These are phyloP conservation scores for Suhomyces bokatorum DNA, from an alignment of 1,139 yeast genomes.

Conservation along the genomic window DNA sequence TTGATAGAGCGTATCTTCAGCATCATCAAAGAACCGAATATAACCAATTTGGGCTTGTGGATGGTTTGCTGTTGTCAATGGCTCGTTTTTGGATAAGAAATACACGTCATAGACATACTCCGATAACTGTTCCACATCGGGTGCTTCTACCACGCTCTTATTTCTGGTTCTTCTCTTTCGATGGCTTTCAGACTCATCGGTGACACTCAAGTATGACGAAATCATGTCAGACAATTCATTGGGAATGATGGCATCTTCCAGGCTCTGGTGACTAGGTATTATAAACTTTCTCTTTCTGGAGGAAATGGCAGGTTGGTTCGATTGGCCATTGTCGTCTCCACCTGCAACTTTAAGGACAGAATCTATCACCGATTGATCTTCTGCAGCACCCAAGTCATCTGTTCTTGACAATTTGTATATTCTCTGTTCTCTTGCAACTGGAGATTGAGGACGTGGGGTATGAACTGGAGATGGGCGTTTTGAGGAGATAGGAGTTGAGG, in stretches of 20 bases:
- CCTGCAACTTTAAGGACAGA: constrained; percentile 19
- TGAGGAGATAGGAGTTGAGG: constrained; percentile 35
- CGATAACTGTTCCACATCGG: constrained; percentile 32
- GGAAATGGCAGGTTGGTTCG: neutral
- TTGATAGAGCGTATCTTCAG: constrained; percentile 44
- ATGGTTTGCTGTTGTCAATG: constrained; percentile 48
- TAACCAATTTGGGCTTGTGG: constrained; percentile 62
- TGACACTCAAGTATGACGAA: constrained; percentile 47
- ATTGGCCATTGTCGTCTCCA: constrained; percentile 1
- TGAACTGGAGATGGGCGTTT: constrained; percentile 20
- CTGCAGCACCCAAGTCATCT: constrained; percentile 38
- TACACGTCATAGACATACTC: constrained; percentile 93
- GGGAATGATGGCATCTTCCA: constrained; percentile 49
- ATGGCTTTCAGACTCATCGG: constrained; percentile 7
- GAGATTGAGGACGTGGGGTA: constrained; percentile 18
- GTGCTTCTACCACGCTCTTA: constrained; percentile 2
- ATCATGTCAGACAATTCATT: constrained; percentile 71
- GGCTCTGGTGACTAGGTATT: constrained; percentile 35
- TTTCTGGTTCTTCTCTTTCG: constrained; percentile 12
- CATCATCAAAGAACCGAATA: constrained; percentile 67
- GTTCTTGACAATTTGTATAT: constrained; percentile 62
- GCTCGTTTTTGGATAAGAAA: constrained; percentile 33
- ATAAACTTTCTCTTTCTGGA: constrained; percentile 30
- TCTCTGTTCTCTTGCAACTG: constrained; percentile 15
- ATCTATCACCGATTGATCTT: constrained; percentile 23